phyloP scores from a whole-genome alignment of 176 grass and related monocot genomes.

The Musa acuminata region DNA sequence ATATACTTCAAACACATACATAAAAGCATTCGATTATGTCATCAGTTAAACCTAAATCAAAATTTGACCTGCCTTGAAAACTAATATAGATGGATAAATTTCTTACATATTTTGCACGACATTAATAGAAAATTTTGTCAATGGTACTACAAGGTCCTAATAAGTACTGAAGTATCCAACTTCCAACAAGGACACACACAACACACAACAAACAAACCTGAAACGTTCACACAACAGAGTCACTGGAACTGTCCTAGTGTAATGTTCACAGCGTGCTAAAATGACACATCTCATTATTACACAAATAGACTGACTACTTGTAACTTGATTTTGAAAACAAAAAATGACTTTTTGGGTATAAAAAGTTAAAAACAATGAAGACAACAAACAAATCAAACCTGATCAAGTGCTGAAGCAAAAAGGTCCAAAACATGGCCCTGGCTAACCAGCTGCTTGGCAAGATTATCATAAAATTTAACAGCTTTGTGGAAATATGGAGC shows the following conservation, averaged over 20 bases:
- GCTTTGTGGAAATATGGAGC: conserved; percentile 93
- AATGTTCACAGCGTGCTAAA: too few relatives aligned
- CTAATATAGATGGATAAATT: not conserved
- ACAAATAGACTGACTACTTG: not conserved
- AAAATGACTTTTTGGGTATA: not conserved
- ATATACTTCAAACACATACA: not conserved
- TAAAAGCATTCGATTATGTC: not conserved
- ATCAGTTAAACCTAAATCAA: not conserved
- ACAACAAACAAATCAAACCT: conserved; percentile 36
- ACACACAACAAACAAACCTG: not conserved
- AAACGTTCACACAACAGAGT: not conserved
- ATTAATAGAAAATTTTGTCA: not conserved
- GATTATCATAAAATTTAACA: conserved; percentile 80
- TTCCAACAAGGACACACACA: too few relatives aligned
- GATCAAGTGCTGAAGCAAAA: conserved; percentile 95
- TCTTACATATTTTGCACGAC: not conserved
- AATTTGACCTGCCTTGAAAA: not conserved
- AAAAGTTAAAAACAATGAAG: not conserved
- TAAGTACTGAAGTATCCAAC: not conserved
- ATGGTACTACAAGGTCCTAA: not conserved
- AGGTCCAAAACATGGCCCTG: conserved; percentile 93
- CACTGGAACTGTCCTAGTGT: not conserved
- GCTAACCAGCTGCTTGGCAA: conserved; percentile 82
- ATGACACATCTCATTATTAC: not conserved
- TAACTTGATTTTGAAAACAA: not conserved